Evolutionary conservation across 257 asterid genomes (phyloP).

Genomic region (Lithospermum erythrorhizon): DNA sequence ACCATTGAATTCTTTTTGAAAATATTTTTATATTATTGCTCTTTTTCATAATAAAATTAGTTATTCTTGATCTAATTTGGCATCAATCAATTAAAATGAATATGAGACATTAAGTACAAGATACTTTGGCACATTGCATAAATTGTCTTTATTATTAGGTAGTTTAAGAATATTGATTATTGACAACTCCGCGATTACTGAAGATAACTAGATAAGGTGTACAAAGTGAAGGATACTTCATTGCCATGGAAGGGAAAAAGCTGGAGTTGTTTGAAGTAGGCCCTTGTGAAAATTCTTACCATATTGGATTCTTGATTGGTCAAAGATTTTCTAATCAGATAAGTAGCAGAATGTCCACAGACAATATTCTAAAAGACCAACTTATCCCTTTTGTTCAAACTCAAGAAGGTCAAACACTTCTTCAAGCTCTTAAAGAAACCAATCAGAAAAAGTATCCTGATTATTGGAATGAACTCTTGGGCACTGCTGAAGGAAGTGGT

Average conservation of each 20-base stretch:
- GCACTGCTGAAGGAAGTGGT: conserved; percentile 67
- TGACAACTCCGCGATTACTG: too few relatives aligned
- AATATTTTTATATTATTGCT: too few relatives aligned
- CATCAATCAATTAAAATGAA: too few relatives aligned
- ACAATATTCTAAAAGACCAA: conserved; percentile 56
- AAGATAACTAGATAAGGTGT: too few relatives aligned
- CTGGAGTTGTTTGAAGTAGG: conserved; percentile 60
- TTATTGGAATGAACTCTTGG: conserved; percentile 76
- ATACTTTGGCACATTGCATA: too few relatives aligned
- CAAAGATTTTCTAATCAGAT: conserved; percentile 44
- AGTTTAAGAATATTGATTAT: too few relatives aligned
- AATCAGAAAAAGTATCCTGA: conserved; percentile 45
- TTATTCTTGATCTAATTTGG: too few relatives aligned
- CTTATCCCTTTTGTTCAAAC: conserved; percentile 68
- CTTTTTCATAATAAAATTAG: too few relatives aligned
- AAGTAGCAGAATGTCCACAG: conserved; percentile 48
- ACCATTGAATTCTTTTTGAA: too few relatives aligned
- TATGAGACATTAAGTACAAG: too few relatives aligned
- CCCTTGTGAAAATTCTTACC: conserved; percentile 37
- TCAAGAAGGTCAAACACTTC: conserved; percentile 34
- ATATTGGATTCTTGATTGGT: conserved; percentile 57
- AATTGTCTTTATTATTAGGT: too few relatives aligned
- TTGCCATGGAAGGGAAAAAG: conserved; percentile 9
- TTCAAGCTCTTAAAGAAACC: conserved; percentile 31
- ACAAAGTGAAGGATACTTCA: too few relatives aligned